Base-by-base conservation (phyloP, 345 rosid genomes). In the Citrus medica region DNA sequence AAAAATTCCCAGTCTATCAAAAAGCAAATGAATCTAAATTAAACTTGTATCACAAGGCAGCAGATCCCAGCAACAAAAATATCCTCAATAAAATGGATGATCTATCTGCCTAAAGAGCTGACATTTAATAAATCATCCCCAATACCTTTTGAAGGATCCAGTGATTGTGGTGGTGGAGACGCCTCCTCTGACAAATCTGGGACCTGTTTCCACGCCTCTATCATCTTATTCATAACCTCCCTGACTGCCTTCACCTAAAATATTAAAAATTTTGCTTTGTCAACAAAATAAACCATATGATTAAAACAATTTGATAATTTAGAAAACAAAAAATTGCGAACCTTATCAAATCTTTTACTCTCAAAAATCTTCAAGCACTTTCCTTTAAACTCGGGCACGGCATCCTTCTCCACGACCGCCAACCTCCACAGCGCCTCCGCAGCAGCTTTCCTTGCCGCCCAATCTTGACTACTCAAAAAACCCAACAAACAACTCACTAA, bases 401-500 rank as follows among this genome's bases (percentile, higher is more conserved):
- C 71, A 85, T 93, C 90, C 48, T 90, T 90, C 87, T 96, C 97
- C 82, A 84, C 88, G 27, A 82, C 76, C 3, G 98, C 98, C 82
- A 96, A 83, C 88, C 76, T 88, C 81, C 87, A 80, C 72, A 96
- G 89, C 12, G 92, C 97, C 84, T 92, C 98, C 9, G 94, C 94
- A 6, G 97, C 94, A 1, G 92, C 97, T 83, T 93, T 95, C 83
- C 99, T 93, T 48, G 91, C 88, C 17, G 98, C 92, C 97, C 99
- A 96, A 76, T 93, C 98, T 74, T 85, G 89, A 27, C 90, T 82
- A 56, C 86, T 84, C 87, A 96, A 85, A 76, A 89, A 90, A 16
- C 92, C 87, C 51, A 88, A 73, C 76, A 96, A 83, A 65, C 92
- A 91, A 40, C 86, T 89, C 53, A 83, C 88, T 85, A 96, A 81